Conservation (phyloP, 345 rosid species). For the Eutrema japonicum region DNA sequence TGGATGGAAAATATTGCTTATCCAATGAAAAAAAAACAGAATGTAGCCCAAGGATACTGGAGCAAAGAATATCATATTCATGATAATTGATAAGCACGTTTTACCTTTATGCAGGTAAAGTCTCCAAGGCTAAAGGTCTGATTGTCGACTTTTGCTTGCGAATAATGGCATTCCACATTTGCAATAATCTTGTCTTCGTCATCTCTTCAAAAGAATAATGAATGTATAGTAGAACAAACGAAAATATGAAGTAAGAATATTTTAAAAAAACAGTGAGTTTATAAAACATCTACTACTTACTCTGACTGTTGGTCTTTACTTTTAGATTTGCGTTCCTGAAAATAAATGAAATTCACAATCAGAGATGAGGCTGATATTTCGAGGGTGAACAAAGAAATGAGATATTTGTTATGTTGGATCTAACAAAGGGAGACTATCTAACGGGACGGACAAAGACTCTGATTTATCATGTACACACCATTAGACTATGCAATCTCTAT, state of each 20-base stretch:
- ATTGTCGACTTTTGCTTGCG: slow-evolving; percentile 64
- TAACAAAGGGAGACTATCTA: not conserved
- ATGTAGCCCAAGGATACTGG: slow-evolving; percentile 23
- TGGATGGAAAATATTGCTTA: slow-evolving; percentile 16
- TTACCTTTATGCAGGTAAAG: slow-evolving; percentile 75
- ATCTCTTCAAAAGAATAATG: slow-evolving; percentile 48
- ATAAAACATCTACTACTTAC: slow-evolving; percentile 46
- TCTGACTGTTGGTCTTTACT: slow-evolving; percentile 36
- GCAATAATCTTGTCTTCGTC: slow-evolving; percentile 74
- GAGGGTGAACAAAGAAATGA: slow-evolving; percentile 2
- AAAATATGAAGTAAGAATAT: slow-evolving; percentile 12
- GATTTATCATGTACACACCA: slow-evolving; percentile 1
- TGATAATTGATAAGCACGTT: slow-evolving; percentile 33
- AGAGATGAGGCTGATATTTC: slow-evolving; percentile 26
- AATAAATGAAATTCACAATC: slow-evolving; percentile 39
- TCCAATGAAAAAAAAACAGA: slow-evolving; percentile 9
- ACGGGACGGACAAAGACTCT: not conserved
- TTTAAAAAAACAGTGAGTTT: slow-evolving; percentile 27
- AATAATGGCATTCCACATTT: slow-evolving; percentile 87
- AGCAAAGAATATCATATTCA: slow-evolving; percentile 7
- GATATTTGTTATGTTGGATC: slow-evolving; percentile 15
- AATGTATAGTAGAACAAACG: slow-evolving; percentile 33
- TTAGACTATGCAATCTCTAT: slow-evolving; percentile 15
- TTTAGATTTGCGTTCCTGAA: slow-evolving; percentile 61
- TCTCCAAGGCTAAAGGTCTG: slow-evolving; percentile 66